Conservation (phyloP, 345 rosid species). For the Eutrema heterophyllum region DNA sequence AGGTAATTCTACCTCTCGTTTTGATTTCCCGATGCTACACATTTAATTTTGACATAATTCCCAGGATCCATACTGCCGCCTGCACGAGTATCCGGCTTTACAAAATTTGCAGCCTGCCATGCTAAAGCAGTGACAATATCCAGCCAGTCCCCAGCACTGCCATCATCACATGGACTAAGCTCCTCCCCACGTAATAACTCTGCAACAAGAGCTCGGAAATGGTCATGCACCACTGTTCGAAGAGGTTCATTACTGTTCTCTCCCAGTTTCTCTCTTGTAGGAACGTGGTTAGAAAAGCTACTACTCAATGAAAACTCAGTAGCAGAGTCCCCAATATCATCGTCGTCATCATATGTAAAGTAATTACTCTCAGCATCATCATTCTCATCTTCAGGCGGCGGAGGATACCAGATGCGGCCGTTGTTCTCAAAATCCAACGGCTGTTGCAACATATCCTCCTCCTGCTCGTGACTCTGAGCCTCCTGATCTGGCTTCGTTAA, state of each 20-base stretch:
- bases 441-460: conserved; percentile 38
- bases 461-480: conserved; percentile 31
- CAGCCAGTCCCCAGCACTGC: conserved; percentile 62
- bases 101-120: conserved; percentile 94
- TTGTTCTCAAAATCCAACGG: conserved; percentile 83
- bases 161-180: conserved; percentile 47
- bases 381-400: conserved; percentile 81
- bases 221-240: conserved; percentile 67
- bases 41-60: conserved; percentile 90
- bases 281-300: conserved; percentile 64
- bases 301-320: conserved; percentile 63
- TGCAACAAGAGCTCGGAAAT: conserved; percentile 95
- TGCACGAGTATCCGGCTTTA: conserved; percentile 92
- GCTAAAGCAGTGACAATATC: conserved; percentile 74
- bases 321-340: conserved; percentile 76
- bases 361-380: conserved; percentile 69
- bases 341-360: conserved; percentile 79
- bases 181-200: conserved; percentile 81
- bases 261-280: conserved; percentile 59
- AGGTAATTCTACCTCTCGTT: conserved; percentile 58
- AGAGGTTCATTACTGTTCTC: conserved; percentile 71
- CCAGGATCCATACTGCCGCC: conserved; percentile 99
- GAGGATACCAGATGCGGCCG: conserved; percentile 88
- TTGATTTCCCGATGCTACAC: conserved; percentile 85
- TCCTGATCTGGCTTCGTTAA: conserved; percentile 48